Evolutionary conservation across 768 basidiomycete species (phyloP).

Genomic region (Gloeostereum incarnatum): DNA sequence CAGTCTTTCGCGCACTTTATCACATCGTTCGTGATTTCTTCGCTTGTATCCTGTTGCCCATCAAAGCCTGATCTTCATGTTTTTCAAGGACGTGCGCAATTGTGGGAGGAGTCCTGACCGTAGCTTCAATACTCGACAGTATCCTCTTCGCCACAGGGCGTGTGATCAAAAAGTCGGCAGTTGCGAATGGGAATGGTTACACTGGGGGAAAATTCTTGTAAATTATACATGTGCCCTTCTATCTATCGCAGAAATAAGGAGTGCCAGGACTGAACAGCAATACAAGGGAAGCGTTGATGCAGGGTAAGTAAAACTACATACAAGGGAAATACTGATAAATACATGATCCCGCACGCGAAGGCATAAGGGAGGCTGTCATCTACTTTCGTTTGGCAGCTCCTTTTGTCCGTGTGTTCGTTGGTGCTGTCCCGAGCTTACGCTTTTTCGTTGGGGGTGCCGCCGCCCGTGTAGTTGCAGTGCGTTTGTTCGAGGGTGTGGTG

Average conservation of each 20-base stretch:
- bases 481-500: conserved; percentile 6
- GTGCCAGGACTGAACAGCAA: background rate
- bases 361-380: background rate
- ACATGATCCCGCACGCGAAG: background rate
- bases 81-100: conserved; percentile 86
- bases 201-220: conserved; percentile 36
- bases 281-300: background rate
- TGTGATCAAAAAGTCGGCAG: conserved; percentile 53
- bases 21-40: conserved; percentile 65
- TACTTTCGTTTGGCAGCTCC: background rate
- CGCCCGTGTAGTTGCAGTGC: conserved; percentile 2
- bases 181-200: conserved; percentile 20
- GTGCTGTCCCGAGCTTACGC: background rate
- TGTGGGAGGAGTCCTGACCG: conserved; percentile 93
- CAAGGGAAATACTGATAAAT: background rate
- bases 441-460: conserved; percentile 1
- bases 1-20: conserved; percentile 98
- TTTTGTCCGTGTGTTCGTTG: too few species aligned
- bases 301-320: background rate
- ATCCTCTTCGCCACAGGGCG: conserved; percentile 77
- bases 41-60: conserved; percentile 1
- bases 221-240: conserved; percentile 7
- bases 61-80: conserved; percentile 2
- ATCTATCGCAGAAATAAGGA: background rate
- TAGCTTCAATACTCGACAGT: conserved; percentile 84